Base-by-base conservation (phyloP, 176 grass and related monocot species). In the Oryza officinalis region DNA sequence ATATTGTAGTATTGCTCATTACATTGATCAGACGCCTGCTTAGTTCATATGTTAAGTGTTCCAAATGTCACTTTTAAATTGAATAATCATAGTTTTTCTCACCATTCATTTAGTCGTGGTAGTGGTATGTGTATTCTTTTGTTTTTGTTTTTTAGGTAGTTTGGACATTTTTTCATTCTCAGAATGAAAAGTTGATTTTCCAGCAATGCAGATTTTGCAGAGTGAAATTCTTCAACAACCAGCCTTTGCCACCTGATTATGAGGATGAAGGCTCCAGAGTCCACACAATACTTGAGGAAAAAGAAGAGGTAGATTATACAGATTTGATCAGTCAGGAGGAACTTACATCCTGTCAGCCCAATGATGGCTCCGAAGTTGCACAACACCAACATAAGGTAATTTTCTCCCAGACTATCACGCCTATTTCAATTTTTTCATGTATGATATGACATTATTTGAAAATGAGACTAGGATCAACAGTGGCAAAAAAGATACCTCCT, bases 321-420 rank as follows among this genome's bases (percentile, higher is more conserved):
- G 81, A 90, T 87, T 27, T 64, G 76, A 88, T 84, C 50, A 87
- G 73, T 30, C 85, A 83, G 38, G 82, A n/a, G n/a, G n/a, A n/a
- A n/a, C n/a, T n/a, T n/a, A n/a, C n/a, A n/a, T n/a, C n/a, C n/a
- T n/a, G n/a, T n/a, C n/a, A n/a, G n/a, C n/a, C n/a, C n/a, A n/a
- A n/a, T n/a, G n/a, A n/a, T n/a, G n/a, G n/a, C n/a, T n/a, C n/a
- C n/a, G n/a, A n/a, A 69, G 61, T 38, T 57, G 66, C 54, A 6
- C 67, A 75, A 81, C 67, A 67, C 25, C 72, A 86, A 54, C 72
- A 82, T 4, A 83, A 84, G 91, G 84, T 84, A 89, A 87, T 38
- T 81, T 49, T 26, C 41, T 3, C 7, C 5, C 25, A 40, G 28
- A 23, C 74, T 69, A 9, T 69, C 22, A 41, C 4, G 41, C 31